Base-by-base conservation (phyloP, 805 yeast species). In the Brettanomyces bruxellensis region DNA sequence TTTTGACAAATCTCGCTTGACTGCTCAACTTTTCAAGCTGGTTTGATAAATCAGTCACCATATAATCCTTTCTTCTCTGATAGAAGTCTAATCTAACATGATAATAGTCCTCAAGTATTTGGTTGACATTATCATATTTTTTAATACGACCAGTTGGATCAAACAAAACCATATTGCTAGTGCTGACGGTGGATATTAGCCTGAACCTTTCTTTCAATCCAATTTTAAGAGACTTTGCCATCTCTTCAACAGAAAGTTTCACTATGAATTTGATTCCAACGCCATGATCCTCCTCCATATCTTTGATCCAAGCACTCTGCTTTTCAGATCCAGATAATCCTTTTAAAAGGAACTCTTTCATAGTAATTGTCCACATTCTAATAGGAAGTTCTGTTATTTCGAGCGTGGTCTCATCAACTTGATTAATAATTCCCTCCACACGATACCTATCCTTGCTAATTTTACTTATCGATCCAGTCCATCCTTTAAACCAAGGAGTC, bases 401-500 rank as follows among this genome's bases (percentile, higher is more conserved):
- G 41, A 93, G 55, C 0, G 93, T 84, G 46, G 74, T 82, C 30
- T 81, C 83, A 51, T 88, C 96, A 44, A 84, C 59, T 62, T 87
- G 86, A 56, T 85, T 89, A 56, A 91, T 83, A 46, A 72, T 73
- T 53, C 99, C 99, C 53, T 75, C 78, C 53, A 88, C 77, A 57
- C 80, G 79, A 65, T 74, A 93, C 56, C 78, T 83, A 46, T 83
- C 93, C n/a, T 68, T 62, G 8, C 75, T 81, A 28, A 74, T 64
- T 52, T 75, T 73, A 56, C 83, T 88, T 41, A 90, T 73, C 1
- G 75, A 69, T 42, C 99, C 99, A 40, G 79, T 82, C 98, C 98
- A 93, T 14, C 96, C 98, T 62, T 86, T 80, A 61, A 74, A 93
- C 98, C 98, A 93, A 1, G 99, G 99, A 8, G 68, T 62, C 88